These are phyloP conservation scores for Calycina herbarum DNA, from an alignment of 2,329 filamentous ascomycete species.

Conservation along the genomic window DNA sequence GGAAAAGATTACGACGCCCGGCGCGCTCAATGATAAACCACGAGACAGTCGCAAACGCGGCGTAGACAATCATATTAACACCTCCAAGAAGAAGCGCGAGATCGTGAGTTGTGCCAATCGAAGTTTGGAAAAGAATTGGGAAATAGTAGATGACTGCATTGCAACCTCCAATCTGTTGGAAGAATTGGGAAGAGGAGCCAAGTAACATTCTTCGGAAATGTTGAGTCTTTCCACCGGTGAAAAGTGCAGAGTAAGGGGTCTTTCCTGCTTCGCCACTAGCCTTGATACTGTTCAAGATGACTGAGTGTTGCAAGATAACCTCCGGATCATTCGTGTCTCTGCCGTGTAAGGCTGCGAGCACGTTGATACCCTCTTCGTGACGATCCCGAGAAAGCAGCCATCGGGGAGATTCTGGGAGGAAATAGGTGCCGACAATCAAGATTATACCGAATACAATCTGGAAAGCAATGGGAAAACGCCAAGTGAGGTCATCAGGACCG, in stretches of 20 bases:
- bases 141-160: conserved; percentile 50
- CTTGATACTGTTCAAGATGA: conserved; percentile 42
- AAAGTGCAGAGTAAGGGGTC: conserved; percentile 43
- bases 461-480: conserved; percentile 86
- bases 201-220: conserved; percentile 55
- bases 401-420: conserved; percentile 94
- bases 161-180: conserved; percentile 52
- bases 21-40: conserved; percentile 57
- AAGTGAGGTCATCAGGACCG: conserved; percentile 80
- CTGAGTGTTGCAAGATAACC: conserved; percentile 35
- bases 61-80: conserved; percentile 56
- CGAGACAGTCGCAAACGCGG: conserved; percentile 52
- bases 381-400: conserved; percentile 97
- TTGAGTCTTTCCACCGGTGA: conserved; percentile 54
- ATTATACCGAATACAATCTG: conserved; percentile 90
- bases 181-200: conserved; percentile 50
- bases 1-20: conserved; percentile 70
- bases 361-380: conserved; percentile 94
- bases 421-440: conserved; percentile 77
- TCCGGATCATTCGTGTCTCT: conserved; percentile 46
- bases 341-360: conserved; percentile 94
- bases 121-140: conserved; percentile 51
- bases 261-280: conserved; percentile 36
- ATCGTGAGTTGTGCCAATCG: conserved; percentile 48
- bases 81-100: conserved; percentile 55